Base-by-base conservation (phyloP, 441 rosid genomes). In the Adansonia madagascariensis region DNA sequence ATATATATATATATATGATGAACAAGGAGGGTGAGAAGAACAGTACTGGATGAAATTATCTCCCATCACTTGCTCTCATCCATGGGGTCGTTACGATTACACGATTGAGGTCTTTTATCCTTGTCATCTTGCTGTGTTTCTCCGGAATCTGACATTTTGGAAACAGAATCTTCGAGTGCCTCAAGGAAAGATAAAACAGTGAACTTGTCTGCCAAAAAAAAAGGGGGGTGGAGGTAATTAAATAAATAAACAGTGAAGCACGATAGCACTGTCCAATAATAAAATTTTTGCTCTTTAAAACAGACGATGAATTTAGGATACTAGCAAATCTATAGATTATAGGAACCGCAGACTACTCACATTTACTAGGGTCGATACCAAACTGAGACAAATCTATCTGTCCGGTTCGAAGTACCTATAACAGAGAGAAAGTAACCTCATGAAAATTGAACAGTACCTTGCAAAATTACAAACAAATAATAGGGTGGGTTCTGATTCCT, bases 351-450 rank as follows among this genome's bases (percentile, higher is more conserved):
- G 71, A 49, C 27, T 71, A 85, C 97, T 85, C 77, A 94, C 97
- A 96, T 91, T 88, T 94, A 84, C 92, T 85, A 59, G 99, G 95
- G 82, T 96, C 92, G 15, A 96, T 82, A 49, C 97, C 98, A 79
- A 94, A 96, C 88, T 96, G 99, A 80, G 93, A 81, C 86, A 96
- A 88, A 87, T 96, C 98, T 78, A 96, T 85, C 85, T 96, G 97
- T 71, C 98, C 99, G 11, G 99, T 96, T 84, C 91, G 88, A 63
- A 96, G 92, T 47, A 96, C 98, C 99, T 96, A 77, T 22, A 79
- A 53, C 35, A 81, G 46, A 49, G 50, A 75, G 60, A 77, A 68
- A 76, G 71, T 74, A 78, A 47, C 57, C 56, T 18, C 18, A 17
- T 62, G 56, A 24, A 31, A 63, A 78, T 8, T 59, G 74, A 46